Evolutionary conservation across 2,329 filamentous ascomycete species (phyloP).

Genomic region (Chaetomiaceae sp.): DNA sequence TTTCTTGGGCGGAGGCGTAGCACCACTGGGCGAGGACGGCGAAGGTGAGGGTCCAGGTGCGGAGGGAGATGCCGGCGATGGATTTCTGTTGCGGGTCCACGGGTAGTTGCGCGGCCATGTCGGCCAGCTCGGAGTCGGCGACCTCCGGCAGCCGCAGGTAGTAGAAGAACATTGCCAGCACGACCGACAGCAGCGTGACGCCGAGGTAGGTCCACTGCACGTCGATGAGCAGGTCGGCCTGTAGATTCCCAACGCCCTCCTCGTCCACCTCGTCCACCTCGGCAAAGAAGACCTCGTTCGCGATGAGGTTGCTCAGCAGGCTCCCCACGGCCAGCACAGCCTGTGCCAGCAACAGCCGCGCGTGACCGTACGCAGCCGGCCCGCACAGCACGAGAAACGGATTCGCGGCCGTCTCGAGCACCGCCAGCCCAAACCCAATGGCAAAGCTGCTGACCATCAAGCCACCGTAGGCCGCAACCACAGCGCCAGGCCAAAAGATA

Average conservation of each 20-base stretch:
- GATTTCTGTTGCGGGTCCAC: constrained; percentile 47
- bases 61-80: constrained; percentile 47
- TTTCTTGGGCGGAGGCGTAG: constrained; percentile 71
- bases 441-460: constrained; percentile 72
- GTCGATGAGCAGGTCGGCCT: constrained; percentile 57
- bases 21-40: constrained; percentile 73
- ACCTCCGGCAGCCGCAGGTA: constrained; percentile 63
- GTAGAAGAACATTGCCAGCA: constrained; percentile 64
- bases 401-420: constrained; percentile 77
- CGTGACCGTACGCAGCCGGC: constrained; percentile 66
- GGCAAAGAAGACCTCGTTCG: constrained; percentile 69
- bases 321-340: constrained; percentile 71
- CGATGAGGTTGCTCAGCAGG: constrained; percentile 66
- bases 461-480: constrained; percentile 69
- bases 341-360: constrained; percentile 70
- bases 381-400: constrained; percentile 69
- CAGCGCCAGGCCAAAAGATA: constrained; percentile 79
- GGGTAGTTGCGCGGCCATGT: constrained; percentile 43
- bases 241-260: constrained; percentile 10
- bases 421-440: constrained; percentile 69
- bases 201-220: constrained; percentile 86
- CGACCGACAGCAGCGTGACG: constrained; percentile 68
- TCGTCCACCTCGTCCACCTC: constrained; percentile 34
- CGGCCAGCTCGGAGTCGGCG: constrained; percentile 50
- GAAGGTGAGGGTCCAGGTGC: constrained; percentile 57